Evolutionary conservation across 202 grass and related monocot species (phyloP), one percentile per base, ranked within the genome.

Genomic region (Carex arenaria): DNA sequence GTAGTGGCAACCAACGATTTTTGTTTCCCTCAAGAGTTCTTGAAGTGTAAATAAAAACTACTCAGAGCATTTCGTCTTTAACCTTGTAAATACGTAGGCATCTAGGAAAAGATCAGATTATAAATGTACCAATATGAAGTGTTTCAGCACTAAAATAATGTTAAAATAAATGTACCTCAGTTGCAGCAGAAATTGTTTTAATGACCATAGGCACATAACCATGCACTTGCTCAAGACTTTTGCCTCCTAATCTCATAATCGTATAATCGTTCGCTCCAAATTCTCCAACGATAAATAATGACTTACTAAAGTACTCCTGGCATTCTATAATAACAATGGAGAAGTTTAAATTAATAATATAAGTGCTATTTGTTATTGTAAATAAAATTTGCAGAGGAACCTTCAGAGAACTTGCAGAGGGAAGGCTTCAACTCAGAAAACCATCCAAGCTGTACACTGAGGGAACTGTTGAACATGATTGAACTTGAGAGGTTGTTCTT

Each of bases 341-440:
- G 11, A 47, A 51, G 30, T 6, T 15, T 59, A 7, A 47, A 49
- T 49, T 49, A 49, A 19, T 49, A 71, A 71, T 47, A 7, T 0
- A 70, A 42, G 13, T 7, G 17, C 17, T 15, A 18, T 67, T 67
- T 67, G 65, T 18, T 13, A 38, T 67, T 67, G 13, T 18, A 18
- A 17, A 67, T 67, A 15, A 18, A 67, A 14, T 67, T 42, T 43
- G 66, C 66, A 19, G 15, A 71, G 20, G 9, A 43, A 97, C 94
- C 79, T 88, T 91, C 82, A 0, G 82, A 56, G 1, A 87, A 84
- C 84, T 23, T 86, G 86, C 94, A 93, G 55, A 97, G 84, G 0
- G 86, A 90, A 10, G 94, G 87, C 84, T 91, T 93, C 84, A 97
- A 82, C 82, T 92, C 53, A 7, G 91, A 88, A 79, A 93, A 97